Percentiles rank a stretch among this genome's conserved stretches.
These are phyloP conservation scores for Monosporascus sp. DNA, from an alignment of 2,329 filamentous ascomycete species.

Conservation along the genomic window DNA sequence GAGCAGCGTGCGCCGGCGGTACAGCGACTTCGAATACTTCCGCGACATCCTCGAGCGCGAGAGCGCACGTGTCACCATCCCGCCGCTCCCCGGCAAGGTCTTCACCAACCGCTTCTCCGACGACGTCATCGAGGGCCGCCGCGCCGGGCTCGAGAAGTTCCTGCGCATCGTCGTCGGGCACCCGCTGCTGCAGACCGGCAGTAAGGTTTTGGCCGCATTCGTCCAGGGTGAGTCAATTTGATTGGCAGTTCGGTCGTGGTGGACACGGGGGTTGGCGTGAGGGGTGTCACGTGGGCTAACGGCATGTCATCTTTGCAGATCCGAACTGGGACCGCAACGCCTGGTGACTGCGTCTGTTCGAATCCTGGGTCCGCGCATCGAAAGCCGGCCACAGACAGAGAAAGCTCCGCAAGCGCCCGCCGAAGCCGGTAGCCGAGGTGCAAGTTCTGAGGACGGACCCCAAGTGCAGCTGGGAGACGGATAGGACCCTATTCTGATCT, in stretches of 20 bases:
- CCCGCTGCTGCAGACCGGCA: slow-evolving; percentile 92
- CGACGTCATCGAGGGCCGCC: slow-evolving; percentile 92
- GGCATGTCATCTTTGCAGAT: slow-evolving; percentile 40
- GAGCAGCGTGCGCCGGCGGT: slow-evolving; percentile 83
- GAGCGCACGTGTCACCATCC: slow-evolving; percentile 89
- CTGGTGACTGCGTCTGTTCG: slow-evolving; percentile 55
- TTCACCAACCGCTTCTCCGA: slow-evolving; percentile 98
- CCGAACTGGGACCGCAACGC: slow-evolving; percentile 89
- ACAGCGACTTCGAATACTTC: slow-evolving; percentile 98
- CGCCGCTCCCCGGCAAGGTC: slow-evolving; percentile 91
- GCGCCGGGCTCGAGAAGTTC: slow-evolving; percentile 90
- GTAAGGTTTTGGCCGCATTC: slow-evolving; percentile 92
- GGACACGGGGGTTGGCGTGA: background rate
- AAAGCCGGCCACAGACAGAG: slow-evolving; percentile 27
- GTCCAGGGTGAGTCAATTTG: slow-evolving; percentile 69
- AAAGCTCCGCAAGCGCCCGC: slow-evolving; percentile 39
- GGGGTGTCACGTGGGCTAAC: slow-evolving; percentile 6
- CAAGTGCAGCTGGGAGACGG: slow-evolving; percentile 15
- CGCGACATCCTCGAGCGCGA: slow-evolving; percentile 97
- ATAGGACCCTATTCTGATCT: slow-evolving; percentile 4
- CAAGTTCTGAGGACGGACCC: slow-evolving; percentile 18
- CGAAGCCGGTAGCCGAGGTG: slow-evolving; percentile 23
- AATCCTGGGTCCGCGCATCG: slow-evolving; percentile 23
- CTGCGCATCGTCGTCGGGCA: slow-evolving; percentile 97
- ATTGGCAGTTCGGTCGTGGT: background rate